Percentiles rank a stretch among this genome's conserved stretches.
Evolutionary conservation across 2,329 filamentous ascomycete species (phyloP).

Genomic region (Ceratocystis harringtonii): DNA sequence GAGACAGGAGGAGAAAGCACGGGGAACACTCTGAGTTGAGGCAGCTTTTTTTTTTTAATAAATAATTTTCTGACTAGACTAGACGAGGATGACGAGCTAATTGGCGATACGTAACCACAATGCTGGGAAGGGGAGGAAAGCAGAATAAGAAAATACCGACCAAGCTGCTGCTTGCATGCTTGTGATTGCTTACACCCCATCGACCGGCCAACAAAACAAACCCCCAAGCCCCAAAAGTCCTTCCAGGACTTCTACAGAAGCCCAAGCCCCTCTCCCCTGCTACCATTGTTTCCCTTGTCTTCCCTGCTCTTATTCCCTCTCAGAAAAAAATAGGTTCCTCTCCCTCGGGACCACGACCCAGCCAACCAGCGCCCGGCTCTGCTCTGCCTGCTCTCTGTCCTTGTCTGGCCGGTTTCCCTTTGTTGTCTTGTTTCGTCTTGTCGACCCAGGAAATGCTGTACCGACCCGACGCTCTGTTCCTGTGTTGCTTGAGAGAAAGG

Average conservation of each 20-base stretch:
- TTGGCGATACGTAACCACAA: neutral
- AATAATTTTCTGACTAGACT: neutral
- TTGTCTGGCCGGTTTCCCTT: neutral
- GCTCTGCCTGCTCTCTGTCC: neutral
- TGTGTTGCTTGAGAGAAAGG: no score
- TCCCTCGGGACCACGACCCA: neutral
- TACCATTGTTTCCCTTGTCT: neutral
- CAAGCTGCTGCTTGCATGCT: neutral
- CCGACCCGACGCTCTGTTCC: no score
- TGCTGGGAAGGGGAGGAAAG: slow-evolving; percentile 3
- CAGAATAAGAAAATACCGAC: neutral
- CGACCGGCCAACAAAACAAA: neutral
- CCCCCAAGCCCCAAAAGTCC: neutral
- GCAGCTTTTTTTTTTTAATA: neutral
- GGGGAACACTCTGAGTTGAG: neutral
- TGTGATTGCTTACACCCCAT: neutral
- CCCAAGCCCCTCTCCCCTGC: neutral
- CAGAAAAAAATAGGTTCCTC: neutral
- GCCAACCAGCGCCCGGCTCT: neutral
- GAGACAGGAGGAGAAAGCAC: neutral
- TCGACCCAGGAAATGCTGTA: neutral
- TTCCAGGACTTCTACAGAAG: neutral
- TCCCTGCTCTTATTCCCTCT: no score
- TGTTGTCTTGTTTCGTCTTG: neutral
- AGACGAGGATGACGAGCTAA: neutral